Evolutionary conservation across 2,329 filamentous ascomycete species (phyloP).

Genomic region (Sporothrix dimorphospora): DNA sequence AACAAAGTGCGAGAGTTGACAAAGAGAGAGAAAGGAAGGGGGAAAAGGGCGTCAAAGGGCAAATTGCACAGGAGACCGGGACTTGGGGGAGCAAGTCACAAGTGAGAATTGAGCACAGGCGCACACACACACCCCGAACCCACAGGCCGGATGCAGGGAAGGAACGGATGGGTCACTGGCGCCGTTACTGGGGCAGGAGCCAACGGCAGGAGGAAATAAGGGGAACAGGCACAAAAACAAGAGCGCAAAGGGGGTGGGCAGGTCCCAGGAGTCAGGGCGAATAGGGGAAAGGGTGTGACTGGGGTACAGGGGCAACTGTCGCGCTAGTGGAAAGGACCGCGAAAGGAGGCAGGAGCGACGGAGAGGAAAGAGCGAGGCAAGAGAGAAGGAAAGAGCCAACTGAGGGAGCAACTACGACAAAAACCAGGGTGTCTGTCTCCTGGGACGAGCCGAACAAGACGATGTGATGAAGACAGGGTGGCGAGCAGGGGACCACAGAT

Average conservation of each 20-base stretch:
- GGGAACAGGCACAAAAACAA: not conserved
- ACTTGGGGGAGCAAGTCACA: not conserved
- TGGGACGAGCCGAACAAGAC: not conserved
- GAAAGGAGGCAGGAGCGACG: conserved; percentile 21
- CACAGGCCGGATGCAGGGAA: conserved; percentile 12
- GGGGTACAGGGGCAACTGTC: conserved; percentile 13
- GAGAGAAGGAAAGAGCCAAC: not conserved
- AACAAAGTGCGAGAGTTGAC: not conserved
- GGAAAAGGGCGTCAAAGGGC: not conserved
- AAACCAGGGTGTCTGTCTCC: not conserved
- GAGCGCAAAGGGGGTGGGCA: not conserved
- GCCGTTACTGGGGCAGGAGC: conserved; percentile 23
- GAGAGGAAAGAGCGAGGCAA: not conserved
- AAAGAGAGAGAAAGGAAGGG: conserved; percentile 6
- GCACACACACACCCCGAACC: conserved; percentile 14
- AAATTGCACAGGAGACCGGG: conserved; percentile 12
- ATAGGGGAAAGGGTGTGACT: conserved; percentile 11
- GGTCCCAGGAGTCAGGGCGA: conserved; percentile 5
- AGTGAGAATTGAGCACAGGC: not conserved
- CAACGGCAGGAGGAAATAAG: not conserved
- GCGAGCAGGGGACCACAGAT: not conserved
- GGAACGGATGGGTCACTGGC: conserved; percentile 9
- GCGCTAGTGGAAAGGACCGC: not conserved
- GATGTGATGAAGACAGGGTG: not conserved
- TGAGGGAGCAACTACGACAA: not conserved